Evolutionary conservation across 148 eudicot genomes (phyloP).

Genomic region (Camellia sinensis): DNA sequence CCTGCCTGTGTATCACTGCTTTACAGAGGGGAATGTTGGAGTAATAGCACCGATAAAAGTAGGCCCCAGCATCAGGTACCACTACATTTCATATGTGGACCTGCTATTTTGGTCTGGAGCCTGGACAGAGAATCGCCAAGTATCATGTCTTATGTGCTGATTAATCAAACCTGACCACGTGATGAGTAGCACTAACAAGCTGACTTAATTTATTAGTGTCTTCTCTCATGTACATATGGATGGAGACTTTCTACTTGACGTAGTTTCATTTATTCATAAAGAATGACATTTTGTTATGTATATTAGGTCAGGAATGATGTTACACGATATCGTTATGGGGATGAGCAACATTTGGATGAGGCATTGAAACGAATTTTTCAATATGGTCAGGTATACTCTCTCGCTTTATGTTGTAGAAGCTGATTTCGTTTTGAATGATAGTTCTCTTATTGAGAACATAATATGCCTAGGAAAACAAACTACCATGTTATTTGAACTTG

Average conservation of each 20-base stretch:
- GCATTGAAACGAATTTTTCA: slow-evolving; percentile 93
- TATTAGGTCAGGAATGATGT: slow-evolving; percentile 89
- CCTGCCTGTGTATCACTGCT: slow-evolving; percentile 1
- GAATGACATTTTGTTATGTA: slow-evolving; percentile 13
- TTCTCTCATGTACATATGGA: background rate
- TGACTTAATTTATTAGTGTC: background rate
- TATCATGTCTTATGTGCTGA: background rate
- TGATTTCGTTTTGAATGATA: slow-evolving; percentile 2
- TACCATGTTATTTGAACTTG: background rate
- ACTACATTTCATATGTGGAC: background rate
- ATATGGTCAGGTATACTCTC: slow-evolving; percentile 73
- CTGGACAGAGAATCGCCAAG: background rate
- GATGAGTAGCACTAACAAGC: background rate
- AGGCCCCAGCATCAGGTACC: background rate
- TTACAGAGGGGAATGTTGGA: background rate
- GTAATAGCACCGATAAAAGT: background rate
- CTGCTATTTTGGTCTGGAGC: background rate
- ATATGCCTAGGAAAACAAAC: background rate
- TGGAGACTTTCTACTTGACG: background rate
- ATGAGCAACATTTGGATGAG: slow-evolving; percentile 97
- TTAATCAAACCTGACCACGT: background rate
- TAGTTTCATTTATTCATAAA: background rate
- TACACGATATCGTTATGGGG: slow-evolving; percentile 92
- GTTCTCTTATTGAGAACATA: background rate
- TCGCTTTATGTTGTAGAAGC: background rate